Base-by-base conservation (phyloP, 208 protist genomes). In the Strigomonas culicis region DNA sequence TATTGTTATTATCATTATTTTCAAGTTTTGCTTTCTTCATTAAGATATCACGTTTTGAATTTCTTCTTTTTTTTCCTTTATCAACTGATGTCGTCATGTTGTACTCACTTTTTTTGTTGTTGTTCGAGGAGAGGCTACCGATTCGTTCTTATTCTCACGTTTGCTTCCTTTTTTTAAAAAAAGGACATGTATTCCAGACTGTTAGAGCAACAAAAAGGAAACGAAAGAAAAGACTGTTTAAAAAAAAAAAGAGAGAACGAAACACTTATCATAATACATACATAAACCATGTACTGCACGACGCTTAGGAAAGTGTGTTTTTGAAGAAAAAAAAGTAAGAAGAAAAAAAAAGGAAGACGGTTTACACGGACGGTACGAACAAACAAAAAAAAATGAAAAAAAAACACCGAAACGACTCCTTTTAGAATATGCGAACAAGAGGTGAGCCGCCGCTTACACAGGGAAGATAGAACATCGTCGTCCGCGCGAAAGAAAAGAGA, bases 1-100 rank as follows among this genome's bases (percentile, higher is more conserved):
- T n/a, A 8, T 59, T 46, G 4, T 6, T 59, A 39, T 59, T 59
- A 22, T 55, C 41, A 43, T 22, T 51, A 55, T 63, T 63, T 55
- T 55, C 17, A 13, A 13, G 27, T 21, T 11, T 56, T 15, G 11
- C 27, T 27, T 24, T 56, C 24, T 56, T 24, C 27, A 7, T 17
- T 24, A 34, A 2, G 17, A 19, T 56, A 19, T 3, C 24, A 15
- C 8, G 8, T 56, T 56, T 21, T 6, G 4, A 31, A 17, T 56
- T 15, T 56, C 4, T 56, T 11, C 32, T 56, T 22, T 19, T 31
- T 56, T 56, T 56, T 27, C 27, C 10, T 56, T 27, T 24, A 19
- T 24, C 15, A n/a, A 25, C 6, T 17, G 6, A 17, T 6, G 6
- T 6, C 13, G 36, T 41, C 8, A 17, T 6, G 13, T 41, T 41